These are phyloP conservation scores for Neofusicoccum sp. DNA, from an alignment of 2,329 filamentous ascomycete species.

Conservation along the genomic window DNA sequence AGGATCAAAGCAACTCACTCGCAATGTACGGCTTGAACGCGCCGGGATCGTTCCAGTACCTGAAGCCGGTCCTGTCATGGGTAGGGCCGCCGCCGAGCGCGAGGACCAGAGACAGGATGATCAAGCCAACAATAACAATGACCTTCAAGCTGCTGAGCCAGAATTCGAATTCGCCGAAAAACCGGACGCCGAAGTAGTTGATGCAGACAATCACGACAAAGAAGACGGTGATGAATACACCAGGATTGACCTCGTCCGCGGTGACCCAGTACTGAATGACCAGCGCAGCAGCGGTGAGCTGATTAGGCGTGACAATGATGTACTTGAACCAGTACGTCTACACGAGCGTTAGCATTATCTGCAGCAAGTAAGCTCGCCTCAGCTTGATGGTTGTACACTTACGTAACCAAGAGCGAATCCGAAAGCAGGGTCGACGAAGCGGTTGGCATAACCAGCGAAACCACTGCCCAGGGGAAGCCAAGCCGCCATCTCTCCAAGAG, in stretches of 20 bases:
- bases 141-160: constrained; percentile 50
- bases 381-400: constrained; percentile 24
- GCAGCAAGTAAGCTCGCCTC: constrained; percentile 21
- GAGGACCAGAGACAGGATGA: constrained; percentile 45
- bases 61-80: constrained; percentile 42
- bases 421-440: constrained; percentile 77
- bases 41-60: constrained; percentile 46
- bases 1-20: constrained; percentile 3
- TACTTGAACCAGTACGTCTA: constrained; percentile 66
- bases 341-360: constrained; percentile 26
- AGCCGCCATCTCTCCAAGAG: constrained; percentile 79
- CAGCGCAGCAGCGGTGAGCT: constrained; percentile 75
- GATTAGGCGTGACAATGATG: constrained; percentile 82
- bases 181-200: constrained; percentile 58
- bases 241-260: constrained; percentile 66
- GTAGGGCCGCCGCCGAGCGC: constrained; percentile 44
- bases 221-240: constrained; percentile 70
- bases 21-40: constrained; percentile 44
- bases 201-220: constrained; percentile 43
- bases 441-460: constrained; percentile 76
- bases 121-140: constrained; percentile 45
- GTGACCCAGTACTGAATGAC: constrained; percentile 77
- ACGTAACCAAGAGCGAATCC: constrained; percentile 77
- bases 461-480: constrained; percentile 76
- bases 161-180: constrained; percentile 51